Base-by-base conservation (phyloP, 352 stramenopile species). In the Globisporangium iwayamae region DNA sequence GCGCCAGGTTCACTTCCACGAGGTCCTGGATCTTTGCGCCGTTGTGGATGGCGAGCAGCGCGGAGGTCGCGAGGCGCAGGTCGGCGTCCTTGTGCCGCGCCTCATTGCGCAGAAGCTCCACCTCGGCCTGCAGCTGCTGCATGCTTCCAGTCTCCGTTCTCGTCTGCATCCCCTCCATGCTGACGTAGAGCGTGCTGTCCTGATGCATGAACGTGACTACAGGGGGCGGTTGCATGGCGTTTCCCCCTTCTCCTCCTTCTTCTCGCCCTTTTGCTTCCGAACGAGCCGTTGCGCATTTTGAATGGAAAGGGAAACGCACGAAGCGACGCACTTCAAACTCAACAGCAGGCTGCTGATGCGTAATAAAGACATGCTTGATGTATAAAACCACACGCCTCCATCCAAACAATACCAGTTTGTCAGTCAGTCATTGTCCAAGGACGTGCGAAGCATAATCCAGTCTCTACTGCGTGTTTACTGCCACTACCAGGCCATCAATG, bases 1-100 rank as follows among this genome's bases (percentile, higher is more conserved):
- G 63, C 30, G 76, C 76, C 14, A 80, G 59, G 47, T 84, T 84
- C 48, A 71, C 66, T 56, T 84, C 71, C 25, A 78, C 67, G 7
- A 82, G 65, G 57, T 84, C 73, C 36, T 81, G 71, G 13, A 82
- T 54, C 16, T 78, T 70, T n/a, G 38, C 22, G 52, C 16, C 69
- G 61, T 67, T 67, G 62, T 61, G 63, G 28, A 64, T 69, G 8
- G 46, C 52, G n/a, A 64, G 41, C 22, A 64, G 56, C 48, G 48
- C 63, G 14, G 56, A 60, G 41, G 38, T 54, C 38, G 68, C 68
- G 57, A 69, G 68, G 36, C 67, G 54, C 32, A 80, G 62, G 41
- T 78, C 70, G 22, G 52, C 65, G 18, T 76, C 65, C 34, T 68
- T 68, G 20, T 66, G 67, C 20, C 59, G 63, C 38, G 54, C 62